Base-by-base conservation (phyloP, 345 rosid genomes). In the Boechera divaricarpa region DNA sequence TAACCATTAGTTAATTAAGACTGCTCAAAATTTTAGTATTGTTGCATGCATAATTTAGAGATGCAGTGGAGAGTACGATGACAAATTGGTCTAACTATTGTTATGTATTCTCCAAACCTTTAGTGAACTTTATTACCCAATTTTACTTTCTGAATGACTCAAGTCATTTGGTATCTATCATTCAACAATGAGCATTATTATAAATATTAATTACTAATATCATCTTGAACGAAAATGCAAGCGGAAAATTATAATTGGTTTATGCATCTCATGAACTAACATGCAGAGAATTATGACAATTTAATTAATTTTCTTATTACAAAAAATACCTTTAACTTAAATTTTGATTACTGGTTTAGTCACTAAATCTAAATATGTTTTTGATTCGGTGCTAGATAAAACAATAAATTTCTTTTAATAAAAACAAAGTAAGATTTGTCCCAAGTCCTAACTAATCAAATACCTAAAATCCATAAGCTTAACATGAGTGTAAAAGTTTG, bases 101-200 rank as follows among this genome's bases (percentile, higher is more conserved):
- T 64, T 45, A 45, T 29, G 69, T n/a, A 47, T 29, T 28, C 39
- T 45, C 69, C 69, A 45, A 29, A 64, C 54, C 28, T 28, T 13
- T 63, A 28, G 67, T 44, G 24, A 12, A 63, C 68, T 44, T 63
- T 45, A 29, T 21, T n/a, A 45, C 69, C 69, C 7, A 45, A 29
- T 29, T 24, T 58, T 61, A 38, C 16, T 38, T 38, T 42, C 6
- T 24, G 52, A 62, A 10, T 21, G 21, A 12, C 16, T 41, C n/a
- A 11, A 42, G 38, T 42, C 12, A 63, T 63, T 44, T 13, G 67
- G 52, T 42, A 63, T 63, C 38, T 13, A 44, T 44, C 26, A 63
- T 44, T 64, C 54, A 24, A 41, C 5, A 24, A 21, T 24, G 39
- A 7, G 39, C 39, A 36, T 36, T 36, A 36, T 28, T 36, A 33